These are phyloP conservation scores for Zymoseptoria passerinii DNA, from an alignment of 2,329 filamentous ascomycete genomes.

Conservation along the genomic window DNA sequence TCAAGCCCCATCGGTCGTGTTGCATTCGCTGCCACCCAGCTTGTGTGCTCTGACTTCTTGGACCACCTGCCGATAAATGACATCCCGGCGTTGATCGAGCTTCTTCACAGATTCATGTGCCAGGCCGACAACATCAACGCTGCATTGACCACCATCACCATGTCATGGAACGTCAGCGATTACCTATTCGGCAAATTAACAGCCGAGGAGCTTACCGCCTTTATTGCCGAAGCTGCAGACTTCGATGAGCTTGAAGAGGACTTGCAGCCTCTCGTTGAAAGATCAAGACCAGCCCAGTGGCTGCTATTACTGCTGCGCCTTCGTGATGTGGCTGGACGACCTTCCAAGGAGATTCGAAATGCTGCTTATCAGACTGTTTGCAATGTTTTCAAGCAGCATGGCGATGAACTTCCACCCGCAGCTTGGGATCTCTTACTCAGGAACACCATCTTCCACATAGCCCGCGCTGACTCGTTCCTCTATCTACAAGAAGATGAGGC, in stretches of 20 bases:
- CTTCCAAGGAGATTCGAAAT: constrained; percentile 67
- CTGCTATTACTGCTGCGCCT: constrained; percentile 65
- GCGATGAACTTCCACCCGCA: constrained; percentile 65
- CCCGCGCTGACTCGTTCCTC: constrained; percentile 38
- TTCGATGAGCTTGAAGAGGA: constrained; percentile 19
- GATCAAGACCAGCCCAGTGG: constrained; percentile 55
- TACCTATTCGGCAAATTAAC: constrained; percentile 55
- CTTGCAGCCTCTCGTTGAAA: constrained; percentile 4
- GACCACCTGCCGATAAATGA: constrained; percentile 58
- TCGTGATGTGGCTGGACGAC: constrained; percentile 62
- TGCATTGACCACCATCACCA: constrained; percentile 87
- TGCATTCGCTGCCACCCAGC: constrained; percentile 80
- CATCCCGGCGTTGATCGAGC: constrained; percentile 76
- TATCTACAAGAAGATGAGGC: constrained; percentile 9
- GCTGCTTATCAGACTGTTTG: constrained; percentile 86
- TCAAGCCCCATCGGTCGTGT: constrained; percentile 73
- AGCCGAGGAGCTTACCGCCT: constrained; percentile 27
- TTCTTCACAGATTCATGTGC: constrained; percentile 78
- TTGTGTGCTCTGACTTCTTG: constrained; percentile 92
- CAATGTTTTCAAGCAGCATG: constrained; percentile 85
- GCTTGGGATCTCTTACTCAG: constrained; percentile 80
- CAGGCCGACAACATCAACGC: constrained; percentile 93
- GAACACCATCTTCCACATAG: constrained; percentile 68
- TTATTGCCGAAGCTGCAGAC: constrained; percentile 14
- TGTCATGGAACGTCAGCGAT: constrained; percentile 93